phyloP scores from a whole-genome alignment of 2,329 filamentous ascomycete genomes.

The Fusarium burgessii region DNA sequence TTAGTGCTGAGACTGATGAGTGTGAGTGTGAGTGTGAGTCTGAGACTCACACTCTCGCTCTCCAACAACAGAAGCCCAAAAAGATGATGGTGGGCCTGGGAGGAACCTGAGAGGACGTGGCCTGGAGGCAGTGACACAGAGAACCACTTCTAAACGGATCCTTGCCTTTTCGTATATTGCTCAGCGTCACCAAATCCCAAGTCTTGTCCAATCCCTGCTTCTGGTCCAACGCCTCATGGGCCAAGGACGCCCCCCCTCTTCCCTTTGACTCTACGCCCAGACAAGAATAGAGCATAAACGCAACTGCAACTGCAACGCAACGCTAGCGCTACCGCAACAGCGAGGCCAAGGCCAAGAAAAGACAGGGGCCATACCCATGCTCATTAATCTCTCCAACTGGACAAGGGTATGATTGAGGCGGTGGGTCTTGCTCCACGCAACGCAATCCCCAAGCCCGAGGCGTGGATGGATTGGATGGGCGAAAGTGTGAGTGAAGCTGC shows the following conservation, averaged over 20 bases:
- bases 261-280: conserved; percentile 36
- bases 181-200: conserved; percentile 57
- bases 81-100: conserved; percentile 39
- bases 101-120: conserved; percentile 34
- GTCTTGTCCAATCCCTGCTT: conserved; percentile 47
- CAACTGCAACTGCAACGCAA: conserved; percentile 16
- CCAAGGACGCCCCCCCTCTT: conserved; percentile 47
- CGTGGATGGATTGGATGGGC: conserved; percentile 26
- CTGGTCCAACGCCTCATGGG: conserved; percentile 45
- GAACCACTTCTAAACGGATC: conserved; percentile 58
- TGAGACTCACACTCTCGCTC: neutral
- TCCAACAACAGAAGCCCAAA: conserved; percentile 20
- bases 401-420: conserved; percentile 47
- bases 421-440: conserved; percentile 52
- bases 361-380: conserved; percentile 49
- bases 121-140: conserved; percentile 47
- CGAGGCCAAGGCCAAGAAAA: conserved; percentile 50
- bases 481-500: conserved; percentile 2
- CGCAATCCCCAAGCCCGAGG: conserved; percentile 53
- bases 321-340: conserved; percentile 45
- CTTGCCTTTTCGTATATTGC: conserved; percentile 63
- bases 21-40: conserved; percentile 15
- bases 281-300: conserved; percentile 58
- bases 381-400: conserved; percentile 51
- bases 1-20: conserved; percentile 47